A percentile compares a stretch with the other conserved stretches of the same genome.
Conservation (phyloP, 805 yeast genomes). For the Isabelozyma pseudorhagii region DNA sequence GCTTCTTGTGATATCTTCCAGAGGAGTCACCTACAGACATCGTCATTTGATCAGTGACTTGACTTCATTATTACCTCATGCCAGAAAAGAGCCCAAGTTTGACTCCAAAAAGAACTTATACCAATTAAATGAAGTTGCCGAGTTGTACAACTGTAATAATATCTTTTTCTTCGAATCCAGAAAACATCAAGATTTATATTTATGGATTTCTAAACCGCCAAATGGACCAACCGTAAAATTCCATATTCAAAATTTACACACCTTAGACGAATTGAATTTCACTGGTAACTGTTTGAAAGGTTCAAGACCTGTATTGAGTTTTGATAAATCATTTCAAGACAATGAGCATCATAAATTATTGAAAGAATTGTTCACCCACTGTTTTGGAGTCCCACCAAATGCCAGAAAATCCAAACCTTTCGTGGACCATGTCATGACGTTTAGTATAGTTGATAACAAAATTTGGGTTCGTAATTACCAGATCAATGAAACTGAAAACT, state of each 20-base stretch:
- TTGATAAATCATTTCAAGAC: slow-evolving; percentile 69
- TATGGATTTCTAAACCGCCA: slow-evolving; percentile 96
- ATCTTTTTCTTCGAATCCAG: slow-evolving; percentile 92
- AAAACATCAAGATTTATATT: slow-evolving; percentile 90
- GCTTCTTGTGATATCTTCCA: slow-evolving; percentile 82
- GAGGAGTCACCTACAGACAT: slow-evolving; percentile 94
- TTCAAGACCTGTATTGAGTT: slow-evolving; percentile 88
- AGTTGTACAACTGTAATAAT: slow-evolving; percentile 94
- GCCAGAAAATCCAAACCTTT: slow-evolving; percentile 94
- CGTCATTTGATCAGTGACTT: slow-evolving; percentile 90
- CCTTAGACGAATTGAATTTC: slow-evolving; percentile 92
- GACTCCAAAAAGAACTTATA: slow-evolving; percentile 87
- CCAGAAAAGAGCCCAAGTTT: slow-evolving; percentile 93
- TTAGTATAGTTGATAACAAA: slow-evolving; percentile 87
- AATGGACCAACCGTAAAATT: slow-evolving; percentile 96
- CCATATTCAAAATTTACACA: slow-evolving; percentile 91
- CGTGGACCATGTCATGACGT: slow-evolving; percentile 91
- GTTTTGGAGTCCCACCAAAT: slow-evolving; percentile 91
- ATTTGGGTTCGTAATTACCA: slow-evolving; percentile 96
- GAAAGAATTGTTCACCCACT: slow-evolving; percentile 54
- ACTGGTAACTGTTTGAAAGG: slow-evolving; percentile 96
- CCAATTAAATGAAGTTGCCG: slow-evolving; percentile 93
- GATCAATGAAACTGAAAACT: slow-evolving; percentile 64
- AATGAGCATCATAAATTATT: slow-evolving; percentile 68
- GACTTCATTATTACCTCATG: slow-evolving; percentile 79